phyloP scores from a whole-genome alignment of 2,329 filamentous ascomycete genomes.

The Pseudogymnoascus sp. region DNA sequence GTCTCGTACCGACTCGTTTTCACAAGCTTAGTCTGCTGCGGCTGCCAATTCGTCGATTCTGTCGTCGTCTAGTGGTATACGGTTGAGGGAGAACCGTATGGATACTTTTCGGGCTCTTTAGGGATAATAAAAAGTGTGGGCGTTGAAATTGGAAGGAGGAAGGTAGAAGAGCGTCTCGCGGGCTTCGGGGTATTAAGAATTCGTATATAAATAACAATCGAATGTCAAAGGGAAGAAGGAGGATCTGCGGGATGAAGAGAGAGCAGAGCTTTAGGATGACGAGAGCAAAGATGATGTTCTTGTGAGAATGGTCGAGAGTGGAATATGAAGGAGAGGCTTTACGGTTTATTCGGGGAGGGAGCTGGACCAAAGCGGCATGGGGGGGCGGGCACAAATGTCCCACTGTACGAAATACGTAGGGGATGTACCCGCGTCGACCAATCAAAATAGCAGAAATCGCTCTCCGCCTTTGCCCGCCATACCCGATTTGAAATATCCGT shows the following conservation, averaged over 20 bases:
- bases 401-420: not conserved
- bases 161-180: not conserved
- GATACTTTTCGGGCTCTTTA: not conserved
- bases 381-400: constrained; percentile 1
- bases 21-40: not conserved
- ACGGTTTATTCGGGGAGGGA: not conserved
- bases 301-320: not conserved
- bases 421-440: not conserved
- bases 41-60: not conserved
- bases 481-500: constrained; percentile 2
- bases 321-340: not conserved
- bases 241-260: not conserved
- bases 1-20: not conserved
- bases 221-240: not conserved
- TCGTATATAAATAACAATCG: constrained; percentile 8
- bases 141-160: not conserved
- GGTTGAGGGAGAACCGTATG: constrained; percentile 1
- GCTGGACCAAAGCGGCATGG: constrained; percentile 4
- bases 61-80: not conserved
- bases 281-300: constrained; percentile 1
- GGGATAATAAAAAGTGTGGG: not conserved
- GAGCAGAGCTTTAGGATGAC: constrained; percentile 1
- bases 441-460: not conserved
- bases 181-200: constrained; percentile 6
- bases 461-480: constrained; percentile 7